phyloP scores from a whole-genome alignment of 2,329 filamentous ascomycete genomes.

The Penicillium sp. region DNA sequence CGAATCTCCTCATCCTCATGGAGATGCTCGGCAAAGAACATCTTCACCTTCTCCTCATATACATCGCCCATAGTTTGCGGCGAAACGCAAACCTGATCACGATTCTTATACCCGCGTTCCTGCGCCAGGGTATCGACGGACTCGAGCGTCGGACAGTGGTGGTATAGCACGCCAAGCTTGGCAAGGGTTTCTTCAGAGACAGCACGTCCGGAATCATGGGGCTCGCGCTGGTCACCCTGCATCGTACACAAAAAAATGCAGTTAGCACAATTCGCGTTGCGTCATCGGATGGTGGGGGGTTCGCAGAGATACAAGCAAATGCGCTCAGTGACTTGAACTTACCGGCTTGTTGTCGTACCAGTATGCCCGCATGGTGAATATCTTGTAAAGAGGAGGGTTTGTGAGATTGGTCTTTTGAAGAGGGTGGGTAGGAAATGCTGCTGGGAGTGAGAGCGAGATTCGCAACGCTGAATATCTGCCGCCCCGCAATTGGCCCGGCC shows the following conservation, averaged over 20 bases:
- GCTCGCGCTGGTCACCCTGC: slow-evolving; percentile 89
- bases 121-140: slow-evolving; percentile 75
- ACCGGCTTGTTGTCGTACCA: slow-evolving; percentile 71
- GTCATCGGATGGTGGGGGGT: not conserved
- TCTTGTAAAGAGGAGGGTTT: not conserved
- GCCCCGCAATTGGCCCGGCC: slow-evolving; percentile 36
- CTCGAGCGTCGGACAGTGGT: slow-evolving; percentile 65
- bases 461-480: slow-evolving; percentile 23
- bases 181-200: slow-evolving; percentile 69
- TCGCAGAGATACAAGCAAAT: no score
- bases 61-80: slow-evolving; percentile 80
- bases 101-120: slow-evolving; percentile 85
- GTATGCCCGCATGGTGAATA: slow-evolving; percentile 67
- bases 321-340: no score
- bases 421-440: not conserved
- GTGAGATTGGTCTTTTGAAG: not conserved
- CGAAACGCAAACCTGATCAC: slow-evolving; percentile 89
- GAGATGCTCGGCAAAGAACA: slow-evolving; percentile 92
- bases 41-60: slow-evolving; percentile 93
- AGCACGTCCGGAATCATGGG: slow-evolving; percentile 80
- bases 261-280: no score
- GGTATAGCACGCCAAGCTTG: slow-evolving; percentile 80
- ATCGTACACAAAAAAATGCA: no score
- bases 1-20: slow-evolving; percentile 99
- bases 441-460: not conserved